Conservation (phyloP, 139 green algal species). For the Axilococcus clingmanii region DNA sequence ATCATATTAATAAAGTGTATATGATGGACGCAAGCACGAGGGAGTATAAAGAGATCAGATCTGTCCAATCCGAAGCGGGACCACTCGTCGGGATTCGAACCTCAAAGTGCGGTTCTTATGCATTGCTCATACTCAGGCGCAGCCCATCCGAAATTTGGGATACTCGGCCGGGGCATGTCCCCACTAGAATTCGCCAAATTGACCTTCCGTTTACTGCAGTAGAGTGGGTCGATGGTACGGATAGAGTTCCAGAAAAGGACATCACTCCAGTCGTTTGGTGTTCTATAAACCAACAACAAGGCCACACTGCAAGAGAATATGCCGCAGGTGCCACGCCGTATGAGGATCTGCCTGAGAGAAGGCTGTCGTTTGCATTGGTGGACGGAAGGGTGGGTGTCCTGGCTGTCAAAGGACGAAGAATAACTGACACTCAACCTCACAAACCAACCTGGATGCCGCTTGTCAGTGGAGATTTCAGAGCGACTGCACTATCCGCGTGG, state of each 20-base stretch:
- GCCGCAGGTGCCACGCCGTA: background rate
- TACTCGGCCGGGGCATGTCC: constrained; percentile 17
- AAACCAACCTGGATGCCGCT: constrained; percentile 34
- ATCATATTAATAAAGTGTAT: constrained; percentile 9
- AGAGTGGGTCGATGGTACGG: constrained; percentile 47
- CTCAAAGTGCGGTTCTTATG: constrained; percentile 51
- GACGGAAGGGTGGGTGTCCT: constrained; percentile 45
- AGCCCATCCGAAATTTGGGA: constrained; percentile 69
- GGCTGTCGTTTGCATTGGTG: constrained; percentile 50
- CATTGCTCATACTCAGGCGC: constrained; percentile 56
- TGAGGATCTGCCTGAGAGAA: constrained; percentile 36
- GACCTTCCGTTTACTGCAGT: constrained; percentile 68
- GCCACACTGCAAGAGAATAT: background rate
- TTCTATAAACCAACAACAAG: background rate
- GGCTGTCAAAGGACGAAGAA: constrained; percentile 25
- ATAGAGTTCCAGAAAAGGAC: background rate
- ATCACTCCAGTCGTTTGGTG: background rate
- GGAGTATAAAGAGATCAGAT: constrained; percentile 19
- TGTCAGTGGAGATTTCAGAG: constrained; percentile 31
- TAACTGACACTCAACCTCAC: constrained; percentile 47
- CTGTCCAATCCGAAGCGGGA: constrained; percentile 23
- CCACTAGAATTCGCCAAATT: constrained; percentile 51
- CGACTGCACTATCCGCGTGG: constrained; percentile 42
- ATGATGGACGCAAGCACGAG: background rate
- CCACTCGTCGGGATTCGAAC: constrained; percentile 50